phyloP scores from a whole-genome alignment of 2,329 filamentous ascomycete genomes.

The Sclerotinia minor region DNA sequence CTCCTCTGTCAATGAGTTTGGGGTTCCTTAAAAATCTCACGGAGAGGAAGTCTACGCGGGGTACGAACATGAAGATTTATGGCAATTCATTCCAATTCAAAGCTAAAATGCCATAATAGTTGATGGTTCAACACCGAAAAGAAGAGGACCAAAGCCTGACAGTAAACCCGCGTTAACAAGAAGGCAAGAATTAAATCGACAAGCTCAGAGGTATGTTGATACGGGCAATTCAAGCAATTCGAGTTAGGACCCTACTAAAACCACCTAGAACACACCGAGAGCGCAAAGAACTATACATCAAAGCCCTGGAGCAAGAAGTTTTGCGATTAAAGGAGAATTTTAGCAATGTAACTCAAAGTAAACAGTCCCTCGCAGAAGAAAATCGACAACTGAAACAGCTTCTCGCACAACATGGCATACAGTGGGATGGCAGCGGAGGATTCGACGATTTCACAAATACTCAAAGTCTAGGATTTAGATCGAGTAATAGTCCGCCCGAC shows the following conservation, averaged over 20 bases:
- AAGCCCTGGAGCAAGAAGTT: conserved; percentile 88
- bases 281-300: conserved; percentile 94
- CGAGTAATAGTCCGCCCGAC: conserved; percentile 60
- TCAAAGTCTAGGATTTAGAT: conserved; percentile 51
- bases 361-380: conserved; percentile 73
- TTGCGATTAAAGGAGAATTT: conserved; percentile 85
- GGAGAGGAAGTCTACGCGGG: conserved; percentile 77
- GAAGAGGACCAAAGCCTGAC: conserved; percentile 92
- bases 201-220: conserved; percentile 78
- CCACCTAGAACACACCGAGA: conserved; percentile 85
- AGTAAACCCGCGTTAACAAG: conserved; percentile 91
- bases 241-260: conserved; percentile 25
- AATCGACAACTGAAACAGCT: conserved; percentile 70
- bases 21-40: conserved; percentile 65
- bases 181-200: conserved; percentile 89
- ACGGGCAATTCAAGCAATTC: too few relatives aligned
- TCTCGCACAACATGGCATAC: conserved; percentile 55
- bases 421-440: conserved; percentile 40
- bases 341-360: conserved; percentile 70
- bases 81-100: neutral
- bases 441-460: conserved; percentile 45
- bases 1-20: conserved; percentile 50
- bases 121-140: conserved; percentile 86
- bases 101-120: conserved; percentile 27
- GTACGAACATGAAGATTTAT: conserved; percentile 46